Conservation (phyloP, 345 rosid species). For the Eutrema japonicum region DNA sequence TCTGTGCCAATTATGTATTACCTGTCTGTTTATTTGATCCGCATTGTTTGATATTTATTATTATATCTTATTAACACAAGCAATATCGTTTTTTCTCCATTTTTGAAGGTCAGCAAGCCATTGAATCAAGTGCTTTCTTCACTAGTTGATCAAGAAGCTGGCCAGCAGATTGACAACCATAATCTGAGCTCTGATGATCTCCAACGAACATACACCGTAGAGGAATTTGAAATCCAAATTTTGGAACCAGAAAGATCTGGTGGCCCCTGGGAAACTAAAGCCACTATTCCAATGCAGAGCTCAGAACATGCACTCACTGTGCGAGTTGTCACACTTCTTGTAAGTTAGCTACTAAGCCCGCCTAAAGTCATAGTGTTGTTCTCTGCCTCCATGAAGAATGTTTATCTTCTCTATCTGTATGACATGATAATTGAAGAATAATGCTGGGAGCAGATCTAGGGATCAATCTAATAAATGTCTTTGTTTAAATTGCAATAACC, state of each 20-base stretch:
- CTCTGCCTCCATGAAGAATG: slow-evolving; percentile 25
- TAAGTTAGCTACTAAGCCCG: slow-evolving; percentile 53
- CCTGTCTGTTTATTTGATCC: slow-evolving; percentile 15
- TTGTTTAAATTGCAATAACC: slow-evolving; percentile 22
- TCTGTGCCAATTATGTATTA: slow-evolving; percentile 12
- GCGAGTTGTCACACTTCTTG: slow-evolving; percentile 83
- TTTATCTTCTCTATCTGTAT: slow-evolving; percentile 28
- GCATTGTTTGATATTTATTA: neutral
- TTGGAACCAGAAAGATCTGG: slow-evolving; percentile 86
- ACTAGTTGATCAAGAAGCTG: slow-evolving; percentile 91
- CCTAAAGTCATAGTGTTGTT: slow-evolving; percentile 21
- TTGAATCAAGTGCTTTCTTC: slow-evolving; percentile 89
- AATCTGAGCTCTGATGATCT: slow-evolving; percentile 77
- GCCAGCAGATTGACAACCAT: slow-evolving; percentile 86
- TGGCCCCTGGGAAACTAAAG: slow-evolving; percentile 92
- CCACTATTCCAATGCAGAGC: slow-evolving; percentile 94
- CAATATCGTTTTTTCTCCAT: slow-evolving; percentile 24
- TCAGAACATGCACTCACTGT: slow-evolving; percentile 94
- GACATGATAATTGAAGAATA: slow-evolving; percentile 15
- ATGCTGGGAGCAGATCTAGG: slow-evolving; percentile 12
- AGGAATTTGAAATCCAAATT: slow-evolving; percentile 92
- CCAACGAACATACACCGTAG: slow-evolving; percentile 73
- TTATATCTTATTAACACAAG: slow-evolving; percentile 20
- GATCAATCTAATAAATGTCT: slow-evolving; percentile 20
- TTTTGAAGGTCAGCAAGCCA: slow-evolving; percentile 78